Base-by-base conservation (phyloP, 108 stramenopile species). In the Nitzschia sp. region DNA sequence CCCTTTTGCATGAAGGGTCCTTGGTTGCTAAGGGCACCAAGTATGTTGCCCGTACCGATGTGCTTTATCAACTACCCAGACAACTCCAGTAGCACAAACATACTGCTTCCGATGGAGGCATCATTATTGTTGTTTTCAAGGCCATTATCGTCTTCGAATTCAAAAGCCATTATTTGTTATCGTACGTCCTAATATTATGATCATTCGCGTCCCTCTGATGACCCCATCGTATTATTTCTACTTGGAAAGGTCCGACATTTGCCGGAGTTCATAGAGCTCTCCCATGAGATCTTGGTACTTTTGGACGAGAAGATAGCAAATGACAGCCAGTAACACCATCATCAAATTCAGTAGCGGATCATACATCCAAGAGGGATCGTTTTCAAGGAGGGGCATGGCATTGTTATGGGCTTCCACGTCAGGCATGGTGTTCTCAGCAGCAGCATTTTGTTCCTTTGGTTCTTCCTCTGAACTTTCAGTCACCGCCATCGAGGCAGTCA, bases 21-120 rank as follows among this genome's bases (percentile, higher is more conserved):
- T 44, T 62, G 26, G 80, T 88, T 3, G 44, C 69, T 8, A 56
- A 61, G 26, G 75, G 80, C 1, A 52, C 45, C 46, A 88, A 88
- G 45, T 88, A 83, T 53, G 78, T 88, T 1, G 48, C 84, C 11
- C 74, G 87, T 33, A 82, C 87, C 17, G 87, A 88, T 56, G 81
- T 88, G 2, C 69, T 85, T 53, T 88, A 77, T 66, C 57, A 27
- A 29, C 29, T 62, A n/a, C n/a, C n/a, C n/a, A n/a, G n/a, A n/a
- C n/a, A n/a, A n/a, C n/a, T n/a, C n/a, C n/a, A n/a, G n/a, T n/a
- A n/a, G n/a, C n/a, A n/a, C n/a, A n/a, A n/a, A n/a, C n/a, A n/a
- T n/a, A n/a, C n/a, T n/a, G n/a, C n/a, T n/a, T n/a, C n/a, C n/a
- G n/a, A n/a, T n/a, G n/a, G n/a, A n/a, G n/a, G n/a, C n/a, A n/a